These are phyloP conservation scores for Verticillium alfalfae DNA, from an alignment of 2,329 filamentous ascomycete species.

Conservation along the genomic window DNA sequence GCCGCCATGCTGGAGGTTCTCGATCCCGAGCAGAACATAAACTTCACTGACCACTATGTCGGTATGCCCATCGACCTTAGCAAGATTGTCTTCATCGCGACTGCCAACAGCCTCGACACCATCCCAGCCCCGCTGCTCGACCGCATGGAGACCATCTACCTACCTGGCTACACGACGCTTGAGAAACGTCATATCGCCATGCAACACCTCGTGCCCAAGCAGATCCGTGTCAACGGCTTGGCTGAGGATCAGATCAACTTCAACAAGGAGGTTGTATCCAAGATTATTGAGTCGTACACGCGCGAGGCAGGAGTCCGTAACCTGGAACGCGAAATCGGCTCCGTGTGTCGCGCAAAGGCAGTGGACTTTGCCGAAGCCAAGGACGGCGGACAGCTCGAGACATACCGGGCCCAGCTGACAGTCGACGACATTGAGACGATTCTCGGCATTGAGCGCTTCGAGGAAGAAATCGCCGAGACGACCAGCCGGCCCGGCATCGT, in stretches of 20 bases:
- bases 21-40: constrained; percentile 94
- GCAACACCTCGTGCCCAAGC: constrained; percentile 92
- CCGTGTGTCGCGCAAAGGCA: constrained; percentile 89
- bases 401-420: constrained; percentile 69
- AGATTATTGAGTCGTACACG: constrained; percentile 94
- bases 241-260: constrained; percentile 65
- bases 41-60: constrained; percentile 93
- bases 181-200: constrained; percentile 95
- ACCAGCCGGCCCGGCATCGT: constrained; percentile 82
- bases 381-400: constrained; percentile 61
- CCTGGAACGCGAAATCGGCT: constrained; percentile 90
- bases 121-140: constrained; percentile 92
- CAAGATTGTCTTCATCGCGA: constrained; percentile 96
- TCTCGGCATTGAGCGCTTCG: constrained; percentile 86
- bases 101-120: constrained; percentile 89
- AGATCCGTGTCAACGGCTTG: constrained; percentile 86
- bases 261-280: constrained; percentile 79
- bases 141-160: constrained; percentile 91
- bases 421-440: constrained; percentile 83
- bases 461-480: constrained; percentile 92
- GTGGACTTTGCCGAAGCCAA: constrained; percentile 91
- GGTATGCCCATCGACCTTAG: constrained; percentile 93
- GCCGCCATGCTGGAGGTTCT: constrained; percentile 97
- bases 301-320: constrained; percentile 95
- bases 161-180: constrained; percentile 92